Conservation (phyloP, 257 asterid species). For the Rubia yunnanensis region DNA sequence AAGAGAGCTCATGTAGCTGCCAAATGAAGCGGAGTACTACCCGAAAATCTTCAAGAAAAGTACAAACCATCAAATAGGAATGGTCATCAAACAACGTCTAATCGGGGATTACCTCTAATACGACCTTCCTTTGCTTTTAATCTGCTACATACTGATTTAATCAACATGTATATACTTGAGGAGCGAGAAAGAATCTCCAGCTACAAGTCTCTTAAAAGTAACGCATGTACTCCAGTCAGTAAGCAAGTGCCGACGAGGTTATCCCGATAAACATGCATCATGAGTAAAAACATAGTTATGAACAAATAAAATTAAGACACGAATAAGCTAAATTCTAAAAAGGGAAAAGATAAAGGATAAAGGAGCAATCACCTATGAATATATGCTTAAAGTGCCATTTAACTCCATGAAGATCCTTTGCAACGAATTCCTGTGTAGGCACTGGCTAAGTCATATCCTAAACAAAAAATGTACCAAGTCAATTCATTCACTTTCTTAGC, state of each 20-base stretch:
- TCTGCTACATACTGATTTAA: too few species aligned
- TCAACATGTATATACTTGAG: constrained; percentile 28
- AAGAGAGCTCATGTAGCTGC: constrained; percentile 93
- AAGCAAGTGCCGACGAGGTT: constrained; percentile 55
- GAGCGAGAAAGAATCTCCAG: constrained; percentile 53
- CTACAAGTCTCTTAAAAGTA: constrained; percentile 41
- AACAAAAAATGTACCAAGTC: constrained; percentile 6
- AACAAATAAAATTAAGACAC: too few species aligned
- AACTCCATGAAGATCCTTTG: constrained; percentile 48
- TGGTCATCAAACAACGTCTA: too few species aligned
- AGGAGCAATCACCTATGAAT: constrained; percentile 34
- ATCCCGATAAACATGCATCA: constrained; percentile 24
- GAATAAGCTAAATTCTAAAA: background rate
- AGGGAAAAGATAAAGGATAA: background rate
- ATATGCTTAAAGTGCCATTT: constrained; percentile 59
- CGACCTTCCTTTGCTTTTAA: too few species aligned
- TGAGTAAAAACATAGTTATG: background rate
- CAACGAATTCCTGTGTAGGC: constrained; percentile 47
- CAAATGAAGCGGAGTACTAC: constrained; percentile 96
- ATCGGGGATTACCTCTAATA: too few species aligned
- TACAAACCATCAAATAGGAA: constrained; percentile 4
- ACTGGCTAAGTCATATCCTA: constrained; percentile 68
- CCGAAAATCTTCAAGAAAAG: constrained; percentile 47
- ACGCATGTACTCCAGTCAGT: constrained; percentile 61
- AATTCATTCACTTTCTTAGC: constrained; percentile 9